Evolutionary conservation across 495 filamentous ascomycete genomes (phyloP), one percentile per base, ranked within the genome.

Genomic region (Penicillium nucicola): DNA sequence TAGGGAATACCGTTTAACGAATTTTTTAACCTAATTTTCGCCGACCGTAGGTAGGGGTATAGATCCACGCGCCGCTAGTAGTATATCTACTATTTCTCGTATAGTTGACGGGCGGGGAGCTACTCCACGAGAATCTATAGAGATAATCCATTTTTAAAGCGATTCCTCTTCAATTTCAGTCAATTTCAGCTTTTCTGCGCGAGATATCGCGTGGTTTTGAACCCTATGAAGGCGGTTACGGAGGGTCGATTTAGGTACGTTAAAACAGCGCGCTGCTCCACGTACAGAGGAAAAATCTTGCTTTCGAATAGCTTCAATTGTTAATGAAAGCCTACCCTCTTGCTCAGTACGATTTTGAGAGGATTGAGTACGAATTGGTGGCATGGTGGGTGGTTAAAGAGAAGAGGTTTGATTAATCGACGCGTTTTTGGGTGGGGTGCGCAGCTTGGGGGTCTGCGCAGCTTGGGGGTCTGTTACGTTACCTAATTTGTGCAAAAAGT

Each of bases 71-170:
- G 42, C 31, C 39, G 35, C 17, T n/a, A 64, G 61, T 11, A 75
- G 58, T 36, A 46, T 40, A 54, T 70, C 60, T 18, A 65, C 68
- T 52, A 75, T 76, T 62, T 75, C 66, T 68, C 56, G 45, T 15
- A 75, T 15, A 2, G 12, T 44, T 52, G 14, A 45, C 37, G 42
- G 42, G 3, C 15, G 15, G 6, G 28, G 42, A 2, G 42, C 15
- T 19, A 1, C 8, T 44, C 42, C 37, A 32, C 33, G 32, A 33
- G 28, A 31, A 42, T 74, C 51, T 44, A 43, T 31, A 7, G 19
- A 43, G 4, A 72, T 50, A 45, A 76, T 68, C 64, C 59, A 54
- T 49, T 55, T n/a, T 40, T 61, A 17, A 61, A 72, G 66, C 19
- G 52, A 52, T 34, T 60, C 28, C 46, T 70, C 58, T 60, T 67